Evolutionary conservation across 441 rosid genomes (phyloP), one percentile per base, ranked within the genome.

Genomic region (Arabidopsis lyrata): DNA sequence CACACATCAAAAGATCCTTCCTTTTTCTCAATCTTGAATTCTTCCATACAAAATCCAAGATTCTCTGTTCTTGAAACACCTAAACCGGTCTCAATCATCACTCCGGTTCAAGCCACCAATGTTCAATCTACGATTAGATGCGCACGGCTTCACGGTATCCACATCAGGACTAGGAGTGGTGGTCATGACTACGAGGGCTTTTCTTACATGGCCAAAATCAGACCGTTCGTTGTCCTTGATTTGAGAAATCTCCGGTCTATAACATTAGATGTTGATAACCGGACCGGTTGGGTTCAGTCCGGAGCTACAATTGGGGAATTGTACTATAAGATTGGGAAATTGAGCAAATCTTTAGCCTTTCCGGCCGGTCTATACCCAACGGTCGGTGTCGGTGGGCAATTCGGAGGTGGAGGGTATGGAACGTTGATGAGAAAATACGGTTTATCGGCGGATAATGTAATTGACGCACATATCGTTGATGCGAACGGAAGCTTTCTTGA

Each of bases 181-280:
- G 91, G 94, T 32, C 92, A 88, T 71, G 94, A 90, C 78, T 88
- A 86, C 39, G 97, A 90, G 55, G 94, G 90, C 31, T 81, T 86
- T 5, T 87, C 94, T 0, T 87, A 78, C 55, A 57, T 70, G 14
- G 79, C 81, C 24, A 39, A 38, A 16, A 31, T 0, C 3, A 60
- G 60, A 61, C 84, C 89, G 1, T 88, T 83, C 36, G 70, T 86
- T 36, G 76, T 90, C 70, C 49, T 88, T 20, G 90, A 88, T 48
- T 52, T 88, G 86, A 83, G 81, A 66, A 83, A 86, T 68, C 64
- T 88, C 54, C 86, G 86, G 77, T 66, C 47, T 45, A 84, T 84
- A 22, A 16, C 20, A 15, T 81, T 86, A 11, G 83, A 88, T 34
- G 38, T 77, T 6, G 74, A 73, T 36, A 49, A 80, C 9, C 78